Percentiles rank a stretch among this genome's conserved stretches.
Conservation (phyloP, 2,329 filamentous ascomycete genomes). For the Talaromyces sp. region DNA sequence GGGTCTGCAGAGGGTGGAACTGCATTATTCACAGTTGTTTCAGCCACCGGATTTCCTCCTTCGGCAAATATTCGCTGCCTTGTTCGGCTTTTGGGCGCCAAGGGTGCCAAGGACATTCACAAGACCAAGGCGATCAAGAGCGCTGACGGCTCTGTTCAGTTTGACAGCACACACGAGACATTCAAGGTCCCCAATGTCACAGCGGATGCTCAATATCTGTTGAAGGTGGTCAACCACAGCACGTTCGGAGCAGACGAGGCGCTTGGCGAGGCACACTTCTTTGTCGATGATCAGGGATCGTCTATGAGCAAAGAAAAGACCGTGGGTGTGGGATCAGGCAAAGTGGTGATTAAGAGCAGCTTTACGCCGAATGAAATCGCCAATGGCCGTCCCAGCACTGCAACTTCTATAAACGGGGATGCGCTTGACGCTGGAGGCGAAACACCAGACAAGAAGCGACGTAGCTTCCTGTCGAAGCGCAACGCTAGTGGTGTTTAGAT, state of each 20-base stretch:
- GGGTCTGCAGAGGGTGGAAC: constrained; percentile 60
- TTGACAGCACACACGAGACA: constrained; percentile 61
- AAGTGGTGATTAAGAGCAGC: constrained; percentile 67
- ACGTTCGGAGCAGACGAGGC: constrained; percentile 79
- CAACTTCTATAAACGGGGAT: constrained; percentile 28
- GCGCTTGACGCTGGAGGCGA: constrained; percentile 24
- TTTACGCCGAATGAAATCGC: constrained; percentile 55
- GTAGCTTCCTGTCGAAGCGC: constrained; percentile 45
- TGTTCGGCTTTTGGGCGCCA: constrained; percentile 63
- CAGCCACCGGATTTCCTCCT: constrained; percentile 71
- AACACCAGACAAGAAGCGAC: constrained; percentile 39
- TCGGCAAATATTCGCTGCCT: constrained; percentile 74
- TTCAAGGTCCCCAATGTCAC: constrained; percentile 70
- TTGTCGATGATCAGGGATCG: constrained; percentile 74
- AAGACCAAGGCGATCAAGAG: constrained; percentile 91
- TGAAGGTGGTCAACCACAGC: constrained; percentile 80
- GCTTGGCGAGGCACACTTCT: constrained; percentile 82
- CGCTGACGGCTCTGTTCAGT: constrained; percentile 57
- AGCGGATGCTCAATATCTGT: constrained; percentile 78
- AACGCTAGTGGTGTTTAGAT: constrained; percentile 30
- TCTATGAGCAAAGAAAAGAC: constrained; percentile 65
- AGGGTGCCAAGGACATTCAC: constrained; percentile 70
- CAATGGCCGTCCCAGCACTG: constrained; percentile 31
- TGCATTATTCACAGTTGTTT: constrained; percentile 74
- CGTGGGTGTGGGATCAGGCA: constrained; percentile 68